Evolutionary conservation across 2,329 filamentous ascomycete genomes (phyloP), one percentile per base, ranked within the genome.

Genomic region (Fusarium sp.): DNA sequence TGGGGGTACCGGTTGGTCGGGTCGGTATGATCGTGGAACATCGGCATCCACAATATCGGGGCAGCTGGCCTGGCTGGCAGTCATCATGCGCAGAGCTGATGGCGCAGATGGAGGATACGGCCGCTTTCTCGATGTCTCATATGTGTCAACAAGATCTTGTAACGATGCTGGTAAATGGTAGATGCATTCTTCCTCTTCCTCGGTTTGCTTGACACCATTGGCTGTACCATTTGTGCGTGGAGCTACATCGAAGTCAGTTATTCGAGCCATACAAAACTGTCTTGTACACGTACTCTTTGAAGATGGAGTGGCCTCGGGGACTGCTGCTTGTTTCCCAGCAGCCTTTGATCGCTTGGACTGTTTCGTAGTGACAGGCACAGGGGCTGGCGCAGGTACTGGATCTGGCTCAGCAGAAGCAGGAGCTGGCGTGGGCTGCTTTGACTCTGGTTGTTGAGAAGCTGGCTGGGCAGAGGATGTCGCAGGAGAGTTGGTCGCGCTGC

Each of bases 81-180:
- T 89, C 79, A 98, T 90, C 86, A 97, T 90, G 74, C 91, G 90
- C 78, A 94, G 87, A 58, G 94, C 90, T 47, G 91, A 87, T 39
- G 91, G 90, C 60, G 93, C 90, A 26, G 88, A 87, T 10, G 89
- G 86, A 22, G 90, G 87, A 60, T 88, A 84, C 31, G 90, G 88
- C 38, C 92, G 90, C 79, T 90, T 91, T 84, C 94, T 96, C 5
- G 93, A 94, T 20, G 91, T 88, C 81, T 98, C 95, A 79, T 95
- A 98, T 1, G 95, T 95, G 66, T 98, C 94, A 24, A 98, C 90
- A 39, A 99, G 87, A 81, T 99, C 96, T 79, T 95, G 93, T 61
- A 99, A 85, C 36, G 93, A 94, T 12, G 95, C 90, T 8, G 96
- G 96, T 42, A 99, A 89, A 81, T 98, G 95, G 82, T 96, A 99